Evolutionary conservation across 2,329 filamentous ascomycete species (phyloP), one percentile per base, ranked within the genome.

Genomic region (Fusarium caatingaense): DNA sequence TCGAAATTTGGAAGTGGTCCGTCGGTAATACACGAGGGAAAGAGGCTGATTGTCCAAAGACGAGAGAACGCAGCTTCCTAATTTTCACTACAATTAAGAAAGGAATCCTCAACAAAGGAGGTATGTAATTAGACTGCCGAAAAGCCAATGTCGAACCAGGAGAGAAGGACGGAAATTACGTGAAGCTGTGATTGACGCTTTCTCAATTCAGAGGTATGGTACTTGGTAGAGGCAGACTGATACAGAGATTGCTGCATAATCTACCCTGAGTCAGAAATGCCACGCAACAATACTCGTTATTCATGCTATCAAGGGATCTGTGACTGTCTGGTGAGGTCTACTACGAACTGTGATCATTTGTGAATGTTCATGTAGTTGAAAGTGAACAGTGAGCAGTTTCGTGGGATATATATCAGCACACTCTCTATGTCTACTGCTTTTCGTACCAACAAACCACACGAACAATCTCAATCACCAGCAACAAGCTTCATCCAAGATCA

Each of bases 191-290:
- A 37, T 37, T 10, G 10, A n/a, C 18, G 18, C 34, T 18, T n/a
- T n/a, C 34, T n/a, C 18, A 37, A 7, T n/a, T n/a, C 18, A n/a
- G 34, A 37, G 18, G 18, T 18, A 37, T n/a, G 18, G 34, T 0
- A 37, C 10, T 4, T 12, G 18, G 9, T n/a, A 37, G 18, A 12
- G 34, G 34, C 18, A n/a, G 10, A n/a, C 34, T 37, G 34, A 37
- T n/a, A 3, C 34, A 2, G 4, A 37, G 18, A 37, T n/a, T 2
- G 18, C 2, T n/a, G 9, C 1, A 12, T 3, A n/a, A 2, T 7
- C 2, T 18, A 37, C 18, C 18, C 3, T n/a, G 9, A 37, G 18
- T 37, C 18, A 37, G 34, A 4, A 11, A 12, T 1, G 1, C 5
- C 1, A 7, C 34, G 34, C 10, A n/a, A 37, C 34, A 37, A 37